Evolutionary conservation across 148 eudicot genomes (phyloP).

Genomic region (Spergularia bocconei): DNA sequence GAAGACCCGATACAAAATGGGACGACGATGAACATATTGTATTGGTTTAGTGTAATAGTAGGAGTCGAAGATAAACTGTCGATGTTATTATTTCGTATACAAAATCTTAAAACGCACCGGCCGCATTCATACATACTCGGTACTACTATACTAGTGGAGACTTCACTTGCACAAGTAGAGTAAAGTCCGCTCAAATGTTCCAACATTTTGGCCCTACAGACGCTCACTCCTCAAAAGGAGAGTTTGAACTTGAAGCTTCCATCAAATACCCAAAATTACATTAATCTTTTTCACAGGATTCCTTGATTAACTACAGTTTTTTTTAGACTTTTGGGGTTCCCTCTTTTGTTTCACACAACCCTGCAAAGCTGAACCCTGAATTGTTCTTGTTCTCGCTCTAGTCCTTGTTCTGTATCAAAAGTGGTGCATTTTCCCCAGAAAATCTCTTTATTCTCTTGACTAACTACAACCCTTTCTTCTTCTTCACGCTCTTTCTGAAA

Average conservation of each 20-base stretch:
- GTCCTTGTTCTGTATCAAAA: neutral
- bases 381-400: neutral
- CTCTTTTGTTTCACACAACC: constrained; percentile 7
- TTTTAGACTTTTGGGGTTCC: constrained; percentile 15
- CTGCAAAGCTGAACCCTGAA: constrained; percentile 2
- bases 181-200: neutral
- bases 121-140: no score
- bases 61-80: no score
- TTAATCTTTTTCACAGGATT: neutral
- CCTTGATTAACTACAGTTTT: neutral
- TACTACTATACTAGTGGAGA: no score
- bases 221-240: constrained; percentile 18
- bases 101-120: no score
- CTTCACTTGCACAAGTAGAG: no score
- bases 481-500: neutral
- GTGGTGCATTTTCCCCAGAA: constrained; percentile 3
- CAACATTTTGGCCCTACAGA: constrained; percentile 23
- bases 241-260: neutral
- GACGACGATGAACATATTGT: no score
- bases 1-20: no score
- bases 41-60: no score
- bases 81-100: no score
- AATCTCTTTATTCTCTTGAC: constrained; percentile 21
- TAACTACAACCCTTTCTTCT: constrained; percentile 2
- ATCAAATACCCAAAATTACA: neutral